These are phyloP conservation scores for Tephrocybe sp. DNA, from an alignment of 768 basidiomycete species.

Conservation along the genomic window DNA sequence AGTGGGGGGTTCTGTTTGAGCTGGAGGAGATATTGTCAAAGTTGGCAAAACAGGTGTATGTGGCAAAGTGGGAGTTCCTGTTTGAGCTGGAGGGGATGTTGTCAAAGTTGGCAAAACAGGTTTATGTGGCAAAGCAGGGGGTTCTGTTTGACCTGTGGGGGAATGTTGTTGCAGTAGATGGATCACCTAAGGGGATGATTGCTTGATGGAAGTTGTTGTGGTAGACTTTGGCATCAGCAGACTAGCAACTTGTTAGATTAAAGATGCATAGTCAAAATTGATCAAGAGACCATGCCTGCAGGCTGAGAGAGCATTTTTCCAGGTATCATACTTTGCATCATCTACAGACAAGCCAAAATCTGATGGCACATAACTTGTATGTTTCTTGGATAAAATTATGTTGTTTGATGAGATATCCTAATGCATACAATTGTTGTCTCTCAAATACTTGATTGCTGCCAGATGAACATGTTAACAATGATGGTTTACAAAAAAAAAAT, in stretches of 20 bases:
- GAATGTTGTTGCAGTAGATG: no score
- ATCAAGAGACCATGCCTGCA: not conserved
- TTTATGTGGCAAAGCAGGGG: no score
- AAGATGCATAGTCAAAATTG: slow-evolving; percentile 4
- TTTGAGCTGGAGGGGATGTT: not conserved
- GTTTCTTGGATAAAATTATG: not conserved
- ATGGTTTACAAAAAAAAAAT: no score
- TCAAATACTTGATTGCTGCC: not conserved
- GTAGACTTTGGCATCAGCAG: not conserved
- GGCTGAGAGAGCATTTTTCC: not conserved
- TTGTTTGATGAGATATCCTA: not conserved
- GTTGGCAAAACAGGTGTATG: no score
- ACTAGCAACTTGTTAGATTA: not conserved
- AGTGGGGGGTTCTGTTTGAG: no score
- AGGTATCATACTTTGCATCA: not conserved
- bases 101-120: not conserved
- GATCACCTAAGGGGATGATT: no score
- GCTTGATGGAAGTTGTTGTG: no score
- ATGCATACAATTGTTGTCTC: slow-evolving; percentile 3
- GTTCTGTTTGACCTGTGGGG: no score
- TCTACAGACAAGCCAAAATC: not conserved
- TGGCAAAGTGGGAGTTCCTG: no score
- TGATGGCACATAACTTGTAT: no score
- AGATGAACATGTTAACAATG: not conserved
- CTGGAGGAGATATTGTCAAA: no score